Base-by-base conservation (phyloP, 1,284 basidiomycete genomes). In the Lentinus polychrous region DNA sequence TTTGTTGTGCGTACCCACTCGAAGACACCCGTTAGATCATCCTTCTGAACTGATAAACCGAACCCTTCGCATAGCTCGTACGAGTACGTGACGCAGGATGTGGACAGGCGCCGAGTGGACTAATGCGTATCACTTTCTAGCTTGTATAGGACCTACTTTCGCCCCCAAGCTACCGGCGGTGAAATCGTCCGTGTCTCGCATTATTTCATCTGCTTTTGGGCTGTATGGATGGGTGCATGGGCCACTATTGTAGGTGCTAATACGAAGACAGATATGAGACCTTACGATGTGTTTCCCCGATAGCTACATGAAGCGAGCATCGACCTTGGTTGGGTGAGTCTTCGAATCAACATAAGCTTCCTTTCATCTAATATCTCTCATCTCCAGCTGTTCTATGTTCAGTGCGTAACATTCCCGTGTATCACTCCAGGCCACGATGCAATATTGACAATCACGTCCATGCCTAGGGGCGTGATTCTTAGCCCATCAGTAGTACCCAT, bases 61-160 rank as follows among this genome's bases (percentile, higher is more conserved):
- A 12, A 33, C 12, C 3, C 42, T 38, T 37, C 24, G 12, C 6
- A 14, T 38, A 57, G 69, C 49, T 67, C 67, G 22, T 75, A 74
- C 45, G 73, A 74, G 72, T 74, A 52, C 27, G 68, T 60, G 8
- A 23, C n/a, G 40, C 7, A 17, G 17, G 22, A n/a, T 23, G 12
- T 31, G n/a, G 17, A n/a, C 23, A 33, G 8, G 22, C n/a, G n/a
- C n/a, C n/a, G 20, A 33, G 6, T 36, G 6, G 24, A 12, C 46
- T 42, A 61, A 32, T 63, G 5, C 23, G 12, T 38, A 14, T 43
- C 15, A 35, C n/a, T 14, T 24, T 36, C 10, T 45, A 65, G 60
- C 47, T 38, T 88, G 8, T 89, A 83, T 64, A 76, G 85, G 65
- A 79, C 75, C 15, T 86, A 86, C 54, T 75, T 79, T 53, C 76